Evolutionary conservation across 2,329 filamentous ascomycete species (phyloP).

Genomic region (Kalmusia sp.): DNA sequence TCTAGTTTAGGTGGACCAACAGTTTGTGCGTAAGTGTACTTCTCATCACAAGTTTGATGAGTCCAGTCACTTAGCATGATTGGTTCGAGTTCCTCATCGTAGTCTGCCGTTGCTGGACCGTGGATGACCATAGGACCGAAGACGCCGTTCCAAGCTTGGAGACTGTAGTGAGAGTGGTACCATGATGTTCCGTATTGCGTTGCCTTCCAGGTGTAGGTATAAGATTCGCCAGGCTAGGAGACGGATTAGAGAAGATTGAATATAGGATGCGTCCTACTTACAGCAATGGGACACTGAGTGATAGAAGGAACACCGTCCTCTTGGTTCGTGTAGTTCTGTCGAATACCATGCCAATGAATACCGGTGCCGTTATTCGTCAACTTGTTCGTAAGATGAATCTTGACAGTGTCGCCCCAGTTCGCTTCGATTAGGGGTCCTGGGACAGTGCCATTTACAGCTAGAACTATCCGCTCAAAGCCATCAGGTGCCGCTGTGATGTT

Average conservation of each 20-base stretch:
- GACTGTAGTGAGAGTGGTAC: conserved; percentile 69
- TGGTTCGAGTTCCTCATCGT: conserved; percentile 46
- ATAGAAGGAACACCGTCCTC: conserved; percentile 62
- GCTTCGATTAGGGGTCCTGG: conserved; percentile 50
- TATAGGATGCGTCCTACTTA: background rate
- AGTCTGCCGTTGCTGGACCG: conserved; percentile 47
- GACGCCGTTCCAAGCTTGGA: conserved; percentile 49
- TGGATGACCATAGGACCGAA: conserved; percentile 48
- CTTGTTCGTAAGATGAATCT: conserved; percentile 56
- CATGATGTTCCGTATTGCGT: conserved; percentile 63
- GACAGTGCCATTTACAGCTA: conserved; percentile 46
- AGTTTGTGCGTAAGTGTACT: conserved; percentile 25
- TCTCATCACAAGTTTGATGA: conserved; percentile 25
- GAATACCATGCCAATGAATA: conserved; percentile 67
- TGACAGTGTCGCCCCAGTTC: conserved; percentile 38
- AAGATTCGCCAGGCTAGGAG: conserved; percentile 23
- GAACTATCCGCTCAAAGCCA: conserved; percentile 50
- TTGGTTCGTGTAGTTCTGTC: conserved; percentile 48
- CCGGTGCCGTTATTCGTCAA: conserved; percentile 63
- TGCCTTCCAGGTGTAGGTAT: conserved; percentile 57
- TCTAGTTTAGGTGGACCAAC: conserved; percentile 20
- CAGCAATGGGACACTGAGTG: conserved; percentile 59
- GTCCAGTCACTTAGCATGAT: conserved; percentile 45
- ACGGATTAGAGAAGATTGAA: conserved; percentile 3
- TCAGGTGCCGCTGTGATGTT: conserved; percentile 52